Evolutionary conservation across 1,284 basidiomycete species (phyloP).

Genomic region (Tilletia caries): DNA sequence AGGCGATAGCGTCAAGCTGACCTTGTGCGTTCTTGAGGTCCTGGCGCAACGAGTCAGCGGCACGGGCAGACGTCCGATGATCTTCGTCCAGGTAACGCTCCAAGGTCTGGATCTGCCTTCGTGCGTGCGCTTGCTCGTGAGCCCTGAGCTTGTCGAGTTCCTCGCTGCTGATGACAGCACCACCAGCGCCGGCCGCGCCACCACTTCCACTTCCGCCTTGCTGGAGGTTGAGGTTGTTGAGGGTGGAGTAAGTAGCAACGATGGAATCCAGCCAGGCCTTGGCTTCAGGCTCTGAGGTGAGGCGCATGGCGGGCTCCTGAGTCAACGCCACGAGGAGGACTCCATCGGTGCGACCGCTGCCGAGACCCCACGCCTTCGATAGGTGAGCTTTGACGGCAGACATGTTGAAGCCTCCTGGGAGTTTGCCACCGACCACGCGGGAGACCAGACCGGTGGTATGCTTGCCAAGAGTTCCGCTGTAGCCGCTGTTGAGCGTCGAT

Average conservation of each 20-base stretch:
- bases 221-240: conserved; percentile 75
- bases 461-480: conserved; percentile 84
- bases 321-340: conserved; percentile 88
- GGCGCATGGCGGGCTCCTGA: conserved; percentile 87
- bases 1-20: conserved; percentile 78
- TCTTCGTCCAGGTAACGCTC: conserved; percentile 94
- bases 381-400: conserved; percentile 75
- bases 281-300: conserved; percentile 84
- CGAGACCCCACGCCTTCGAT: conserved; percentile 69
- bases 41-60: conserved; percentile 79
- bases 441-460: conserved; percentile 89
- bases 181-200: conserved; percentile 60
- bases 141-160: conserved; percentile 94
- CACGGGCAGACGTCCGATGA: conserved; percentile 82
- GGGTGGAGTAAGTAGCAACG: conserved; percentile 77
- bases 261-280: conserved; percentile 89
- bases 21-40: conserved; percentile 71
- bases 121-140: conserved; percentile 86
- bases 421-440: conserved; percentile 87
- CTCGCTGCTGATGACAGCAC: conserved; percentile 84
- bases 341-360: conserved; percentile 78
- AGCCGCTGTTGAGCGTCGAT: conserved; percentile 74
- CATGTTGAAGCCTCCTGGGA: conserved; percentile 97
- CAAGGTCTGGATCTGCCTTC: conserved; percentile 89
- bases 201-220: conserved; percentile 60